A percentile compares a stretch with the other conserved stretches of the same genome.
These are phyloP conservation scores for Dicorynia guianensis DNA, from an alignment of 306 rosid genomes.

Conservation along the genomic window DNA sequence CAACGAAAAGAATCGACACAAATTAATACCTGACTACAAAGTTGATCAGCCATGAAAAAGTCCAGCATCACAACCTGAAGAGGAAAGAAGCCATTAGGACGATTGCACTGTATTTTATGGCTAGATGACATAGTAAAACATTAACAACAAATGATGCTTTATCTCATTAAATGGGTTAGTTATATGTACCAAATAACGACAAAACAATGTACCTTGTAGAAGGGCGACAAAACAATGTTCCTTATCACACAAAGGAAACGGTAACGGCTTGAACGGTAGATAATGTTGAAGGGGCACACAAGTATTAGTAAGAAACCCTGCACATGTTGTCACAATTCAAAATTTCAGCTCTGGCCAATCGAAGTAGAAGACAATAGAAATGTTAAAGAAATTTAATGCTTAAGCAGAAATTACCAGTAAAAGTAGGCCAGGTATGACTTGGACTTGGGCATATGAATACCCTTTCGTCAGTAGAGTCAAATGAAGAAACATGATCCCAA, in stretches of 20 bases:
- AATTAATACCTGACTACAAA: slow-evolving; percentile 90
- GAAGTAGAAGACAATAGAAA: background rate
- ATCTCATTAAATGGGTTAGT: too few relatives aligned
- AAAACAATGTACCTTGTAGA: slow-evolving; percentile 77
- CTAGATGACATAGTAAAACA: slow-evolving; percentile 29
- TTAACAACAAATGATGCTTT: background rate
- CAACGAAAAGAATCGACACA: background rate
- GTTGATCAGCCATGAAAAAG: slow-evolving; percentile 99
- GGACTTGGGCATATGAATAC: slow-evolving; percentile 73
- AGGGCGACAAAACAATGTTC: slow-evolving; percentile 88
- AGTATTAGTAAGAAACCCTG: slow-evolving; percentile 76
- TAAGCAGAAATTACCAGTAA: slow-evolving; percentile 64
- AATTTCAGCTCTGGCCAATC: background rate
- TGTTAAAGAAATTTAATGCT: background rate
- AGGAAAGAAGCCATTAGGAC: slow-evolving; percentile 31
- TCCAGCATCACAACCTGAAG: slow-evolving; percentile 96
- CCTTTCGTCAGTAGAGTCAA: slow-evolving; percentile 78
- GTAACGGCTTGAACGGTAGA: slow-evolving; percentile 82
- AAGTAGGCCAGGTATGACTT: slow-evolving; percentile 84
- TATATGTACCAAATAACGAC: too few relatives aligned
- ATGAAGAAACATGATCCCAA: slow-evolving; percentile 88
- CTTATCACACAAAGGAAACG: slow-evolving; percentile 82
- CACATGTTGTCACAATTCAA: slow-evolving; percentile 34
- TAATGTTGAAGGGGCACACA: slow-evolving; percentile 79
- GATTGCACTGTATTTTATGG: slow-evolving; percentile 34